A percentile compares a stretch with the other conserved stretches of the same genome.
Conservation (phyloP, 352 stramenopile species). For the Hyaloperonospora arabidopsidis region DNA sequence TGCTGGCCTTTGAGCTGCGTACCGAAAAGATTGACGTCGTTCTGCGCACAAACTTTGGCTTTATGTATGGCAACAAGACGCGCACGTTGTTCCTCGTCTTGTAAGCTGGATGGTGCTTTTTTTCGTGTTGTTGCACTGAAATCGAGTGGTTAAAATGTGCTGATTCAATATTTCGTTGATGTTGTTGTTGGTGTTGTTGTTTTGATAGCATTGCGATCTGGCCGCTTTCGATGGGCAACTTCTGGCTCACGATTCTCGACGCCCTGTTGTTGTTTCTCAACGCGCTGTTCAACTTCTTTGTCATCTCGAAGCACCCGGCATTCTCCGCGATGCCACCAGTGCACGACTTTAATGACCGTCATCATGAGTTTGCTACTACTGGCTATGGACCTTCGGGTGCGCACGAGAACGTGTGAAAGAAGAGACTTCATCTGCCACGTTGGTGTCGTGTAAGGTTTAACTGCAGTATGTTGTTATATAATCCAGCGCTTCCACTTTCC, state of each 20-base stretch:
- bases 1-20: constrained; percentile 79
- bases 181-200: constrained; percentile 32
- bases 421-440: no score
- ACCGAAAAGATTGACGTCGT: constrained; percentile 75
- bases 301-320: constrained; percentile 73
- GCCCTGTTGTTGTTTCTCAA: constrained; percentile 84
- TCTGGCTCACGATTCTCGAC: constrained; percentile 85
- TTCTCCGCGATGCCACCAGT: constrained; percentile 41
- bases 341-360: constrained; percentile 23
- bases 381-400: constrained; percentile 13
- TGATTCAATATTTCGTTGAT: constrained; percentile 17
- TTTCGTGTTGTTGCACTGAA: not conserved
- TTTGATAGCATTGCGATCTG: constrained; percentile 76
- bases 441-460: no score
- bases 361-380: constrained; percentile 9
- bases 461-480: no score
- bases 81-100: constrained; percentile 84
- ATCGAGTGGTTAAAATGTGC: not conserved
- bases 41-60: constrained; percentile 81
- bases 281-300: constrained; percentile 88
- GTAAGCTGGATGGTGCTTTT: constrained; percentile 35
- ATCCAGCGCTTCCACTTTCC: no score
- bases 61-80: constrained; percentile 87
- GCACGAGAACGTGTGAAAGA: constrained; percentile 24
- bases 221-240: constrained; percentile 85